Evolutionary conservation across 148 eudicot species (phyloP).

Genomic region (Oxyria digyna): DNA sequence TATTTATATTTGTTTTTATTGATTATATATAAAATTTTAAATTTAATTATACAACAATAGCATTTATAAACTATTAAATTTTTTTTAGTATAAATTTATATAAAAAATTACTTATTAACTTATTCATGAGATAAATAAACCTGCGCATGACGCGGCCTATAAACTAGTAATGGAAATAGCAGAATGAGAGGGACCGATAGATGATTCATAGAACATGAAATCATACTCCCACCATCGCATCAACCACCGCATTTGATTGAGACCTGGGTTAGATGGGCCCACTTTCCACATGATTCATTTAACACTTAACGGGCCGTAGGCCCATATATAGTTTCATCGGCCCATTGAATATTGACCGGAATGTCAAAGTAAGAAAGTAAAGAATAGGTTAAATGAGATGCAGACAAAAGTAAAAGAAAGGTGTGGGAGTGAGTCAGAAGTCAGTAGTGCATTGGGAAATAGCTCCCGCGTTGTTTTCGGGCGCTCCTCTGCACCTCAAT

Average conservation of each 20-base stretch:
- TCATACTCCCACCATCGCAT: constrained; percentile 1
- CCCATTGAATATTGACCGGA: neutral
- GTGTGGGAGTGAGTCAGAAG: neutral
- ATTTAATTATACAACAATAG: no score
- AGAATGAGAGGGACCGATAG: neutral
- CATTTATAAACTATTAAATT: no score
- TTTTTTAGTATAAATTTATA: no score
- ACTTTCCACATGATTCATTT: constrained; percentile 16
- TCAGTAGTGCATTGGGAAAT: neutral
- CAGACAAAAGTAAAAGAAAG: neutral
- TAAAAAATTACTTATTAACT: no score
- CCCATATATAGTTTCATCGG: neutral
- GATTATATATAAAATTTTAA: no score
- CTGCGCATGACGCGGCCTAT: no score
- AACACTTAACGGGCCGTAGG: neutral
- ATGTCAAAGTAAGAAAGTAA: neutral
- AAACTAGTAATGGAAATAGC: no score
- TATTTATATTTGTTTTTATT: no score
- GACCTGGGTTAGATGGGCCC: constrained; percentile 10
- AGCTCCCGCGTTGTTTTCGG: constrained; percentile 41
- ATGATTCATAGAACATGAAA: neutral
- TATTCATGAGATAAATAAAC: no score
- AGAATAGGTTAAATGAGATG: no score
- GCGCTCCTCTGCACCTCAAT: constrained; percentile 13
- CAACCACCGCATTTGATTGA: neutral